These are phyloP conservation scores for Paracoccidioides brasiliensis DNA, from an alignment of 2,329 filamentous ascomycete species.

Conservation along the genomic window DNA sequence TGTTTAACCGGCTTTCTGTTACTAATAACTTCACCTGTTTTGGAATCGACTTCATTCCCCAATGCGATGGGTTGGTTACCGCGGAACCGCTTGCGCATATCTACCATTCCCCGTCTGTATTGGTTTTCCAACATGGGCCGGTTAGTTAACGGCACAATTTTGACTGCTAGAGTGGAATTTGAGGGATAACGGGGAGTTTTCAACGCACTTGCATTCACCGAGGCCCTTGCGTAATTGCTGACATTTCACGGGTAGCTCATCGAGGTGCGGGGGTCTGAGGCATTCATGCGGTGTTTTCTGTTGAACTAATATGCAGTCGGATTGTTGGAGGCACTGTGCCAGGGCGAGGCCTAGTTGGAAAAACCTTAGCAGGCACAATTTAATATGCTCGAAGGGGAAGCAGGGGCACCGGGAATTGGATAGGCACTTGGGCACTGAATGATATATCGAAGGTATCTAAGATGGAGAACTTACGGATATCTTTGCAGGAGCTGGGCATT, in stretches of 20 bases:
- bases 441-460: background rate
- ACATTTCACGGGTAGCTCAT: slow-evolving; percentile 74
- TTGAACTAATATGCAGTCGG: slow-evolving; percentile 89
- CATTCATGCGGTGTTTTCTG: slow-evolving; percentile 80
- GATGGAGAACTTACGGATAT: slow-evolving; percentile 58
- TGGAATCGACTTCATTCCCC: slow-evolving; percentile 44
- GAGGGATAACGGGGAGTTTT: background rate
- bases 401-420: background rate
- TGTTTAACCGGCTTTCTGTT: slow-evolving; percentile 42
- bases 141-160: background rate
- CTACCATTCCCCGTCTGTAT: slow-evolving; percentile 67
- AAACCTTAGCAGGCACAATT: slow-evolving; percentile 1
- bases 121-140: background rate
- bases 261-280: slow-evolving; percentile 65
- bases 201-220: slow-evolving; percentile 66
- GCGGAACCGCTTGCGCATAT: slow-evolving; percentile 97
- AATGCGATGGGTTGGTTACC: slow-evolving; percentile 78
- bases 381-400: background rate
- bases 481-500: slow-evolving; percentile 95
- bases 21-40: slow-evolving; percentile 17
- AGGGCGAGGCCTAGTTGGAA: slow-evolving; percentile 62
- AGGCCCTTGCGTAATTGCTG: slow-evolving; percentile 88
- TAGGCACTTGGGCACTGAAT: background rate
- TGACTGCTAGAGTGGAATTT: background rate
- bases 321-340: slow-evolving; percentile 88